Evolutionary conservation across 2,329 filamentous ascomycete species (phyloP).

Genomic region (Cladosporium sp.): DNA sequence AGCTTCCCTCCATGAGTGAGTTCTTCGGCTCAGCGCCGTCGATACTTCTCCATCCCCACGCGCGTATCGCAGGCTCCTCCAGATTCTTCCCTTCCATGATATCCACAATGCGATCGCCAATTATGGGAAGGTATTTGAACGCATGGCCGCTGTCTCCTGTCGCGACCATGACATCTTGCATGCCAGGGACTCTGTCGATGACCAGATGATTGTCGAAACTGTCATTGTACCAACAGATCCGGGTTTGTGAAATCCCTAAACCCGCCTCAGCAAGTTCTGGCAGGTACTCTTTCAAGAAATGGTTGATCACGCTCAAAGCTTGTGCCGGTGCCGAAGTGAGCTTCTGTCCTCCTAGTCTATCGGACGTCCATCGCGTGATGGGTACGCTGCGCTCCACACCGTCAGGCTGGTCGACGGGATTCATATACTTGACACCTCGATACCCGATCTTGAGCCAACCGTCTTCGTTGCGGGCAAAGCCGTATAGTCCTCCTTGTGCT

Average conservation of each 20-base stretch:
- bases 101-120: conserved; percentile 28
- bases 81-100: conserved; percentile 13
- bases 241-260: conserved; percentile 35
- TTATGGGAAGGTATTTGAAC: conserved; percentile 31
- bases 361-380: neutral
- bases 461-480: conserved; percentile 43
- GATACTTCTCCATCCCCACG: neutral
- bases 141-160: conserved; percentile 30
- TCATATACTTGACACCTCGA: conserved; percentile 45
- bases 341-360: neutral
- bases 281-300: conserved; percentile 40
- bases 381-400: conserved; percentile 33
- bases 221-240: conserved; percentile 53
- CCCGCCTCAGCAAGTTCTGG: conserved; percentile 30
- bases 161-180: conserved; percentile 24
- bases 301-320: neutral
- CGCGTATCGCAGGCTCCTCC: neutral
- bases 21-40: neutral
- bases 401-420: conserved; percentile 37
- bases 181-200: conserved; percentile 24
- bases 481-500: conserved; percentile 43
- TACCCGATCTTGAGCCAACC: conserved; percentile 51
- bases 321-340: neutral
- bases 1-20: neutral
- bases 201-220: conserved; percentile 31